These are phyloP conservation scores for Fistulina hepatica DNA, from an alignment of 1,284 basidiomycete genomes.

Conservation along the genomic window DNA sequence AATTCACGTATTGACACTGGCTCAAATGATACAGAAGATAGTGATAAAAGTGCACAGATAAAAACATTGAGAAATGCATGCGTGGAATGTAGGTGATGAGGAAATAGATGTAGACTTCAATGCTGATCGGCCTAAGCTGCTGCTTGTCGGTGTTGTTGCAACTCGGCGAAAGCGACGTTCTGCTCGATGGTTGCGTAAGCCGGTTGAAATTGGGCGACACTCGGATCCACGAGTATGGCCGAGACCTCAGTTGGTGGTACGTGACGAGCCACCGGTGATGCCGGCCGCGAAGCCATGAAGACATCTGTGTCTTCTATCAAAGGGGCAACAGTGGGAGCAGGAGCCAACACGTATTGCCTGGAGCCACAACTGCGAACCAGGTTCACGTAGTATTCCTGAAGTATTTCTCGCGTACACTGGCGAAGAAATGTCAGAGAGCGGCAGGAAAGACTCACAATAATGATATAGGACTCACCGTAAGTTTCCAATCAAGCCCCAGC, in stretches of 20 bases:
- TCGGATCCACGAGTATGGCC: conserved; percentile 43
- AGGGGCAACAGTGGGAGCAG: conserved; percentile 29
- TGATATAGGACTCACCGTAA: conserved; percentile 59
- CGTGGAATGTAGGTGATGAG: too few relatives aligned
- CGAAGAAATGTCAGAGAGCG: conserved; percentile 13
- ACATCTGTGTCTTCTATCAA: conserved; percentile 47
- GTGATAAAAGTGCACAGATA: too few relatives aligned
- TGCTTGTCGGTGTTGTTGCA: too few relatives aligned
- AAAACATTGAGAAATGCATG: too few relatives aligned
- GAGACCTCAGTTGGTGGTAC: conserved; percentile 29
- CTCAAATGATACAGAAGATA: too few relatives aligned
- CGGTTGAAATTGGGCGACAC: conserved; percentile 35
- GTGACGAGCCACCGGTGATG: conserved; percentile 33
- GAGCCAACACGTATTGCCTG: conserved; percentile 34
- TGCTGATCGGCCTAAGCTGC: too few relatives aligned
- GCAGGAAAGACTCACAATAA: conserved; percentile 13
- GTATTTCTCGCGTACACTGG: conserved; percentile 69
- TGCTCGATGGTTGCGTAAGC: conserved; percentile 64
- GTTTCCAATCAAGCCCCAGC: conserved; percentile 79
- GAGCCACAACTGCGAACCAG: conserved; percentile 67
- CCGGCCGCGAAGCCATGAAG: conserved; percentile 36
- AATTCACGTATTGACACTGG: too few relatives aligned
- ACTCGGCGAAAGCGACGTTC: conserved; percentile 68
- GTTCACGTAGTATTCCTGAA: conserved; percentile 78
- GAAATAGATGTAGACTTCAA: too few relatives aligned